Evolutionary conservation across 2,329 filamentous ascomycete genomes (phyloP), one percentile per base, ranked within the genome.

Genomic region (Lecanicillium sp.): DNA sequence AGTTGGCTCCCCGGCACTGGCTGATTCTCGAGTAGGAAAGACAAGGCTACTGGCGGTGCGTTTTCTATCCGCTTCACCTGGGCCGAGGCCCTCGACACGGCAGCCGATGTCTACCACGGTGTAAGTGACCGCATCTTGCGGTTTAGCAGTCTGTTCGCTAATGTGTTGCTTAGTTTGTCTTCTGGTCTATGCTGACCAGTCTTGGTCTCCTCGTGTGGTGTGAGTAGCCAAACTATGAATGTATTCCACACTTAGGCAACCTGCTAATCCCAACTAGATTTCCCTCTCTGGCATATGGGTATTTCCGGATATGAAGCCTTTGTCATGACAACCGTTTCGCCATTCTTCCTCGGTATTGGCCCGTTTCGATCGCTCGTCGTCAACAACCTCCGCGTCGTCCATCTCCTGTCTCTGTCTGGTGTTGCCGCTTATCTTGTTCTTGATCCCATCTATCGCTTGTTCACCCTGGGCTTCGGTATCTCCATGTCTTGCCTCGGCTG

Each of bases 251-350:
- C 22, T 6, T 25, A 7, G 6, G 7, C 22, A 25, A 11, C 20
- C 14, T 33, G 20, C 38, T 45, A 37, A 44, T 31, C 17, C 33
- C 38, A 13, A 32, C 17, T 32, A 87, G 83, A 94, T 62, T 98
- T 98, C 58, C 92, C 92, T 12, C 75, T 98, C 9, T 98, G 92
- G 92, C 80, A 95, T 59, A 98, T 98, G 92, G 92, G 92, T 19
- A 94, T 98, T 44, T 96, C 90, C 4, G 92, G 92, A 45, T 98
- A 92, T 56, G 92, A 98, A 63, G 83, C 80, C 31, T 71, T 94
- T 48, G 81, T 98, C 53, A 83, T 96, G 78, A 77, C 75, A 35
- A 90, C 86, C 4, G 61, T 90, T 37, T 85, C 89, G 4, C 92
- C 92, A 0, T 69, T 89, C 29, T 60, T 96, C 15, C 77, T 98